These are phyloP conservation scores for Podaxis mareebaensis DNA, from an alignment of 768 basidiomycete genomes.

Conservation along the genomic window DNA sequence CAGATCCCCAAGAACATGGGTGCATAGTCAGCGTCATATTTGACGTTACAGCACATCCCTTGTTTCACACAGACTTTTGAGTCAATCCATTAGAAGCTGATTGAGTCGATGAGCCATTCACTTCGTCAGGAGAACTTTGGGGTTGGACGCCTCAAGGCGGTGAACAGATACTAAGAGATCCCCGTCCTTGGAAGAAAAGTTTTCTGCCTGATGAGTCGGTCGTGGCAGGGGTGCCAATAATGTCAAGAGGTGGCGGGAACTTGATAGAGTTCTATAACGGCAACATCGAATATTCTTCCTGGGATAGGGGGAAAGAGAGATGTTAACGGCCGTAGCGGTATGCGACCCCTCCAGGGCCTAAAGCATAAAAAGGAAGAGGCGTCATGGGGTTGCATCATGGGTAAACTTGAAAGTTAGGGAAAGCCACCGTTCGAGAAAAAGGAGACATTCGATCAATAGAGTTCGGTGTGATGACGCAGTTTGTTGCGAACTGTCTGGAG, in stretches of 20 bases:
- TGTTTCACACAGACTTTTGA: background rate
- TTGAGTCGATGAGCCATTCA: background rate
- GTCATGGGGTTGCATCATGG: slow-evolving; percentile 5
- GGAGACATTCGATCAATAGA: background rate
- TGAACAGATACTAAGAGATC: background rate
- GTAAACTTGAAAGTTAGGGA: slow-evolving; percentile 3
- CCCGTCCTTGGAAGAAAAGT: background rate
- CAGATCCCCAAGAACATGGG: background rate
- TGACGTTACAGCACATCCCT: background rate
- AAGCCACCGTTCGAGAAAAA: background rate
- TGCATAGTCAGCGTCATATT: background rate
- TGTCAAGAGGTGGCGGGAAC: too few relatives aligned
- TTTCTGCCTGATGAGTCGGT: too few relatives aligned
- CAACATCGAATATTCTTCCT: background rate
- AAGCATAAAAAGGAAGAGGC: background rate
- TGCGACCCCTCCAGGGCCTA: background rate
- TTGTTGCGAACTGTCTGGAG: background rate
- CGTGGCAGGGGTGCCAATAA: too few relatives aligned
- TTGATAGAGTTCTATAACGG: too few relatives aligned
- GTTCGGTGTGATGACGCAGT: slow-evolving; percentile 3
- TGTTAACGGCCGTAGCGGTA: background rate
- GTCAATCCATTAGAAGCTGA: background rate
- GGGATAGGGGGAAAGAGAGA: background rate
- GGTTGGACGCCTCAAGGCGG: background rate
- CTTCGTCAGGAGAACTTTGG: background rate